Base-by-base conservation (phyloP, 148 eudicot genomes). In the Fagopyrum tataricum region DNA sequence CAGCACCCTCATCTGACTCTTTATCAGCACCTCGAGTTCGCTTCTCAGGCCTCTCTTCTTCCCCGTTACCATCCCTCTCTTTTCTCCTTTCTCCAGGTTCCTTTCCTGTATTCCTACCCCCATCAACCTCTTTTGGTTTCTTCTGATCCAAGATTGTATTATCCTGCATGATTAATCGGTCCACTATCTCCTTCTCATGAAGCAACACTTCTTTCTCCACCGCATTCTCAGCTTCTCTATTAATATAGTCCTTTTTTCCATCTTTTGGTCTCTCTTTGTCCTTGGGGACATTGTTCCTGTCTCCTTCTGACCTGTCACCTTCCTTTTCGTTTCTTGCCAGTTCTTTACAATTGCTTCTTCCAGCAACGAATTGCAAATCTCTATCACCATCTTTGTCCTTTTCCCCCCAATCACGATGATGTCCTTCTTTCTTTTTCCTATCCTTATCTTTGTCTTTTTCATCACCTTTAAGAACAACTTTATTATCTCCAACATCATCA, bases 1-100 rank as follows among this genome's bases (percentile, higher is more conserved):
- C 90, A 31, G 79, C 77, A 68, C 76, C 83, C 23, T 87, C 96
- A 73, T 92, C 96, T 31, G 85, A 76, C 76, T 90, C 99, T 82
- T 92, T 95, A 23, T 87, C 94, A 79, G 73, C 67, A 51, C 72
- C 76, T 82, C 81, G 85, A 74, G 81, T 83, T 67, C 90, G 92
- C 81, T 87, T 95, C 64, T 95, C 99, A 59, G 90, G 88, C 79
- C 91, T 90, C 79, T 92, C 99, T 66, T 84, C 88, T 76, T 91
- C 96, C 47, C 77, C 70, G 67, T 92, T 90, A 59, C 77, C 84
- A 79, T 95, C 99, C 81, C 90, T 92, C 75, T 90, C 97, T 73
- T 83, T 95, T 74, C 86, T 90, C 84, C 87, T 86, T 72, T 90
- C 96, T 79, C 85, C 90, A 70, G 82, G 80, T 74, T 90, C 97